These are phyloP conservation scores for Pistacia vera DNA, from an alignment of 345 rosid genomes.

Conservation along the genomic window DNA sequence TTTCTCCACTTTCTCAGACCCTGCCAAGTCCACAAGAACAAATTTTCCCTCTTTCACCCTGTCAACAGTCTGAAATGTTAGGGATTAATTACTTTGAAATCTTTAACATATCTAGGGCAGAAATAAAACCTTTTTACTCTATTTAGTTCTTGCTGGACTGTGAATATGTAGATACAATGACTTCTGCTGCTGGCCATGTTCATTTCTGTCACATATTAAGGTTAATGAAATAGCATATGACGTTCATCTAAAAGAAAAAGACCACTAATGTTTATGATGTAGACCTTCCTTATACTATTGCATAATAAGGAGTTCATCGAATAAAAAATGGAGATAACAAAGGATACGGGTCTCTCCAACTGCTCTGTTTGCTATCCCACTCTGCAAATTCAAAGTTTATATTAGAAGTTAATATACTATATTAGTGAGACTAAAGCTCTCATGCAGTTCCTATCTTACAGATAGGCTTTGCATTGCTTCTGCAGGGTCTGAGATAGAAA, in stretches of 20 bases:
- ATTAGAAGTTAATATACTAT: slow-evolving; percentile 29
- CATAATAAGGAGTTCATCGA: neutral
- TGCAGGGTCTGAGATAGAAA: slow-evolving; percentile 40
- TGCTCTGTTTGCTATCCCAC: slow-evolving; percentile 77
- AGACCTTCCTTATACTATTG: neutral
- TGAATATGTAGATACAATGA: slow-evolving; percentile 70
- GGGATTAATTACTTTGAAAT: slow-evolving; percentile 4
- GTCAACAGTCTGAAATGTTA: slow-evolving; percentile 21
- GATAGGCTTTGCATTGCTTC: slow-evolving; percentile 71
- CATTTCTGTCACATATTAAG: slow-evolving; percentile 65
- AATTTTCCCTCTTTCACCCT: slow-evolving; percentile 71
- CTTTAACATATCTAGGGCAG: slow-evolving; percentile 8
- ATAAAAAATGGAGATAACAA: slow-evolving; percentile 12
- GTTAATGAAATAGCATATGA: slow-evolving; percentile 9
- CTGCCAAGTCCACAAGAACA: slow-evolving; percentile 86
- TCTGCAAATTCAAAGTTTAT: slow-evolving; percentile 46
- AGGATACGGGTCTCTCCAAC: slow-evolving; percentile 97
- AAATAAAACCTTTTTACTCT: slow-evolving; percentile 53
- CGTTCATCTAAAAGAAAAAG: neutral
- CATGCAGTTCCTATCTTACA: slow-evolving; percentile 48
- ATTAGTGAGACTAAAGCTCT: slow-evolving; percentile 7
- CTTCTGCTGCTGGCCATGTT: slow-evolving; percentile 94
- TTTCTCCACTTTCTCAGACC: slow-evolving; percentile 94
- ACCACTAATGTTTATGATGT: neutral
- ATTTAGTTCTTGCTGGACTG: slow-evolving; percentile 55